Conservation (phyloP, 2,329 filamentous ascomycete species). For the Fusarium tjaetaba region DNA sequence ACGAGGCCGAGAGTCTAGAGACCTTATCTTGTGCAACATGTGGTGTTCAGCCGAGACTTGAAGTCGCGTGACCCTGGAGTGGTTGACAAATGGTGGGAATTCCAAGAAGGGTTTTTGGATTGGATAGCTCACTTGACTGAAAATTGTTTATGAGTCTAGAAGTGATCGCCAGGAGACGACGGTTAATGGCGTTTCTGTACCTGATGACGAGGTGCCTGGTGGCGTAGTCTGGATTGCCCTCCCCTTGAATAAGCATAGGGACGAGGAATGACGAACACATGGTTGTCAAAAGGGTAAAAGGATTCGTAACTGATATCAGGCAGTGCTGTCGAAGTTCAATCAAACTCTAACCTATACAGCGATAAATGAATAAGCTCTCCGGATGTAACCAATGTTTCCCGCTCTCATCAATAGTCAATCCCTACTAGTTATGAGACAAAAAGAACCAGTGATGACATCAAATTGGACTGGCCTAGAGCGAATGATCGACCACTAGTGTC, state of each 20-base stretch:
- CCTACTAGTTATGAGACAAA: not conserved
- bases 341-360: not conserved
- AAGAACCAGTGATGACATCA: slow-evolving; percentile 5
- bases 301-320: not conserved
- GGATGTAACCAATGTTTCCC: not conserved
- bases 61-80: slow-evolving; percentile 1
- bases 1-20: not conserved
- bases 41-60: not conserved
- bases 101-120: slow-evolving; percentile 1
- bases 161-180: slow-evolving; percentile 19
- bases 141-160: not conserved
- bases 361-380: slow-evolving; percentile 2
- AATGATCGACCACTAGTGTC: slow-evolving; percentile 40
- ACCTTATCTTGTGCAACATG: not conserved
- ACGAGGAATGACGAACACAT: slow-evolving; percentile 5
- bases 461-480: slow-evolving; percentile 19
- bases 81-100: not conserved
- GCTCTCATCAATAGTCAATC: slow-evolving; percentile 1
- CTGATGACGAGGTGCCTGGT: slow-evolving; percentile 23
- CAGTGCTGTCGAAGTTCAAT: not conserved
- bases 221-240: slow-evolving; percentile 23
- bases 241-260: not conserved
- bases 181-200: slow-evolving; percentile 22
- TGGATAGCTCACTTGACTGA: not conserved
- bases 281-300: not conserved